phyloP scores from a whole-genome alignment of 2,329 filamentous ascomycete species.

The Cytospora piceicola region DNA sequence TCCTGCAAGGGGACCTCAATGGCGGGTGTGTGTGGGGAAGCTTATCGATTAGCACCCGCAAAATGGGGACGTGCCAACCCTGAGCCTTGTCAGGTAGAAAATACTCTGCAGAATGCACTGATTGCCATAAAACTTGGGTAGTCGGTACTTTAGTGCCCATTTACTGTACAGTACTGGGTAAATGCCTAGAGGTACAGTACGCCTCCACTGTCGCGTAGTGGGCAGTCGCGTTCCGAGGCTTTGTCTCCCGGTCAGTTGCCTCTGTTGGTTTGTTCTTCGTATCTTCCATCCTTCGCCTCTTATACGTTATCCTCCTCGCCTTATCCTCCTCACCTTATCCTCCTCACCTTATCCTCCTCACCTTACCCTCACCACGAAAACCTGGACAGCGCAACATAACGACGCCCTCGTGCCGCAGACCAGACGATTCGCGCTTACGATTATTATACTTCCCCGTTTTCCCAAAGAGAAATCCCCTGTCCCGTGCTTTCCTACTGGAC shows the following conservation, averaged over 20 bases:
- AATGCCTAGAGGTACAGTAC: neutral
- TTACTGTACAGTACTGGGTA: neutral
- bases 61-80: neutral
- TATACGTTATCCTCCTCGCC: neutral
- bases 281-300: neutral
- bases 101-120: slow-evolving; percentile 4
- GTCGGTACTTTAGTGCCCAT: neutral
- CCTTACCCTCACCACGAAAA: neutral
- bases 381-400: too few species aligned
- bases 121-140: neutral
- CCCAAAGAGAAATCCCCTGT: neutral
- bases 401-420: neutral
- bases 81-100: neutral
- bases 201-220: neutral
- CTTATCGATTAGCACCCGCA: slow-evolving; percentile 7
- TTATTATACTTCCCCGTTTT: neutral
- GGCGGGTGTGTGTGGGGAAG: slow-evolving; percentile 5
- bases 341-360: neutral
- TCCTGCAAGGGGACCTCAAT: slow-evolving; percentile 5
- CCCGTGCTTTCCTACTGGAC: neutral
- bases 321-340: neutral
- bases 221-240: neutral
- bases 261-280: neutral
- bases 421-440: neutral
- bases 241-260: neutral